Percentiles rank a stretch among this genome's conserved stretches.
phyloP scores from a whole-genome alignment of 2,329 filamentous ascomycete genomes.

The Tolypocladium tundrense region DNA sequence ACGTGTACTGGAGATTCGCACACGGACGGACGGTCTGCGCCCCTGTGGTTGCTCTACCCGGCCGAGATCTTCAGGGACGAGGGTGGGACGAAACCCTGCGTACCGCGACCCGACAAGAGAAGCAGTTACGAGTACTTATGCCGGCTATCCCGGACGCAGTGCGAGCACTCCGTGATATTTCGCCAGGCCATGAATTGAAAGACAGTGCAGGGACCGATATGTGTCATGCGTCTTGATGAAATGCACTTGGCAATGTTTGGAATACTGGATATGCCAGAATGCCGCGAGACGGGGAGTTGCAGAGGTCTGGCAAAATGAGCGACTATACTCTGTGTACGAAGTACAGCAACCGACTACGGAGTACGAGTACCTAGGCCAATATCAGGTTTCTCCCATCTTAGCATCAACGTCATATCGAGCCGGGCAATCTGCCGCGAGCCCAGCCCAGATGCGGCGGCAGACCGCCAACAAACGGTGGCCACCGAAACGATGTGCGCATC shows the following conservation, averaged over 20 bases:
- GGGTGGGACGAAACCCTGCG: background rate
- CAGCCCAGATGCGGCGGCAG: background rate
- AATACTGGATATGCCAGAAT: too few relatives aligned
- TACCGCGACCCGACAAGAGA: background rate
- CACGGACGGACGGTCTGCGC: background rate
- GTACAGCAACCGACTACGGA: too few relatives aligned
- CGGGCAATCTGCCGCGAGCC: background rate
- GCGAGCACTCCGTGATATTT: too few relatives aligned
- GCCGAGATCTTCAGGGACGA: background rate
- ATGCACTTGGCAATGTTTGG: too few relatives aligned
- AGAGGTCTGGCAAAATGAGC: background rate
- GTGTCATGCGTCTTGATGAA: background rate
- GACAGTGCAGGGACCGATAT: background rate
- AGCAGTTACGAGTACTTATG: background rate
- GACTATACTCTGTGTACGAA: background rate
- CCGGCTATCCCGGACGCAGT: background rate
- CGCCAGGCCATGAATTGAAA: background rate
- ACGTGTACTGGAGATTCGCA: background rate
- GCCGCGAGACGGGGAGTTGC: too few relatives aligned
- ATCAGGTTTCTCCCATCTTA: background rate
- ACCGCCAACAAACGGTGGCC: background rate
- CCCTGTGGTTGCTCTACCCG: background rate
- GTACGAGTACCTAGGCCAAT: background rate
- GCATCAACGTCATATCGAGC: background rate
- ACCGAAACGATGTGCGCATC: constrained; percentile 1